Percentiles rank a stretch among this genome's conserved stretches.
phyloP scores from a whole-genome alignment of 176 grass and related monocot genomes.

The Aegilops umbellulata region DNA sequence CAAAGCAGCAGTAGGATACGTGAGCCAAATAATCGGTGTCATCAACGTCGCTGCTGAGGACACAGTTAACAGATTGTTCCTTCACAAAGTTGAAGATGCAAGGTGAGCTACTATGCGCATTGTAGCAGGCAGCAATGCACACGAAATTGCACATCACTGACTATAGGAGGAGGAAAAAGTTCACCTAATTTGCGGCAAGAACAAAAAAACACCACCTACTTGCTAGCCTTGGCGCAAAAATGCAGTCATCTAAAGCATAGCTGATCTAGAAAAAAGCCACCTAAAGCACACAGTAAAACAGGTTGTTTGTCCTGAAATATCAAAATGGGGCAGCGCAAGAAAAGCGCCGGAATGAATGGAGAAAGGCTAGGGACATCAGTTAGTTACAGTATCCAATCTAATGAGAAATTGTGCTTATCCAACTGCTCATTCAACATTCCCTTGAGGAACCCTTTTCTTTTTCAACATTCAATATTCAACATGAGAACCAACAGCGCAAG shows the following conservation, averaged over 20 bases:
- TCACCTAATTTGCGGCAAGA: background rate
- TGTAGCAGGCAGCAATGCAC: background rate
- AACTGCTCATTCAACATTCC: background rate
- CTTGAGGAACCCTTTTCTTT: background rate
- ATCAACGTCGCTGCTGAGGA: background rate
- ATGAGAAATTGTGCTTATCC: conserved; percentile 3
- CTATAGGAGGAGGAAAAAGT: background rate
- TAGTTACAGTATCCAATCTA: background rate
- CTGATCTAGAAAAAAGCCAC: background rate
- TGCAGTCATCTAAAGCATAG: conserved; percentile 21
- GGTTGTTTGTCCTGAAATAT: background rate
- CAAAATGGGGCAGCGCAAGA: background rate
- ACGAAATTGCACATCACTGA: background rate
- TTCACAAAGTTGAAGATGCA: too few species aligned
- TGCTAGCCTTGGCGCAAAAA: background rate
- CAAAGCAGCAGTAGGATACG: conserved; percentile 1
- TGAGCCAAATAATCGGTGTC: conserved; percentile 12
- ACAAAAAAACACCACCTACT: background rate
- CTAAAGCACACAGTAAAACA: conserved; percentile 23
- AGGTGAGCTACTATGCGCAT: too few species aligned
- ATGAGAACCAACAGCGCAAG: too few species aligned
- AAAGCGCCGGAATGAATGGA: conserved; percentile 1
- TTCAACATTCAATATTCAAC: too few species aligned
- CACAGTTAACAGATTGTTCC: too few species aligned
- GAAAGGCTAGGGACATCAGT: background rate